Base-by-base conservation (phyloP, 164 flowering plant species). In the Liriodendron chinense region DNA sequence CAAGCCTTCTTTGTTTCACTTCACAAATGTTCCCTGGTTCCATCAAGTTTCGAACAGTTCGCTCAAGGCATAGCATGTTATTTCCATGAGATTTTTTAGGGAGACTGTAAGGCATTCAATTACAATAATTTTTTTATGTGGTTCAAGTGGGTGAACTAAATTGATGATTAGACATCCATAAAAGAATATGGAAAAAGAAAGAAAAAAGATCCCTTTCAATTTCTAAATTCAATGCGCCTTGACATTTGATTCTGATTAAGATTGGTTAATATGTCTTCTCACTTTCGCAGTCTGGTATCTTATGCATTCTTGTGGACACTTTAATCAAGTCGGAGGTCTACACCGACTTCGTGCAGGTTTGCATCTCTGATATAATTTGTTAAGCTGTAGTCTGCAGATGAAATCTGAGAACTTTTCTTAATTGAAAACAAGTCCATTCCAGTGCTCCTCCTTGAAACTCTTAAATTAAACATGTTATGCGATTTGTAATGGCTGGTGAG, bases 261-360 rank as follows among this genome's bases (percentile, higher is more conserved):
- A 13, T 67, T 67, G 70, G 12, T 77, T 21, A 74, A 49, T 26
- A 6, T 49, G 72, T 43, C 43, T 75, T 69, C 14, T 83, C 5
- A 21, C 69, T 81, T 78, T 76, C 84, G 84, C 92, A 95, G 97
- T 72, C 90, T 72, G 94, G 94, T 65, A 34, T 87, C 64, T 72
- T 89, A 13, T 93, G 98, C 87, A 75, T 84, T 9, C 65, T 95
- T 53, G 96, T 85, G 1, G 89, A 93, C 80, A 73, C 5, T 21
- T 79, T 95, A 18, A 85, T 95, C 75, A 90, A 92, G 83, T 77
- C 81, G 50, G 92, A 84, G 85, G 79, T 95, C 72, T 95, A 93
- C 82, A 73, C 83, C 24, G 86, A 90, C 80, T 93, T 83, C 79
- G 78, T 92, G 69, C 99, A 93, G 87, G 99, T 92, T 82, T 76